Percentiles rank a stretch among this genome's conserved stretches.
Conservation (phyloP, 1,139 yeast genomes). For the Hyphopichia burtonii region DNA sequence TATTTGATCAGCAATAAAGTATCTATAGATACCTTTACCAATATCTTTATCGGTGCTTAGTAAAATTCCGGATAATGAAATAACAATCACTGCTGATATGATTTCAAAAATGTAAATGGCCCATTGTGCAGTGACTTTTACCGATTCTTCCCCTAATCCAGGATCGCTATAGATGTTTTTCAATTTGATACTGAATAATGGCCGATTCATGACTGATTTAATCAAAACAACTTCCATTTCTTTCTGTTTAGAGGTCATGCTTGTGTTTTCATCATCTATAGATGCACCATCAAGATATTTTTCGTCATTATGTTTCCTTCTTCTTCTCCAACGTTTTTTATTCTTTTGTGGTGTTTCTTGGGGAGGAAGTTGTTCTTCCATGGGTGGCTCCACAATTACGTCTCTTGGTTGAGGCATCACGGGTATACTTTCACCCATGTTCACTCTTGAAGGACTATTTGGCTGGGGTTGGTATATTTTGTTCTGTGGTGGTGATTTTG, state of each 20-base stretch:
- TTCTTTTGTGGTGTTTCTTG: neutral
- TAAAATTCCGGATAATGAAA: slow-evolving; percentile 29
- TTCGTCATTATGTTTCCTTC: neutral
- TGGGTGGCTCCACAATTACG: neutral
- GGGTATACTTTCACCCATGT: slow-evolving; percentile 17
- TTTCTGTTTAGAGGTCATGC: slow-evolving; percentile 24
- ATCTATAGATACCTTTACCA: slow-evolving; percentile 29
- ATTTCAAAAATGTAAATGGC: slow-evolving; percentile 37
- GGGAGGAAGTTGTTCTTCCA: no score
- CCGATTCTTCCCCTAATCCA: slow-evolving; percentile 14
- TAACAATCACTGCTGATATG: slow-evolving; percentile 30
- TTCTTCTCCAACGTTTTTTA: neutral
- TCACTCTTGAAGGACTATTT: slow-evolving; percentile 10
- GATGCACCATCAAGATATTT: slow-evolving; percentile 1
- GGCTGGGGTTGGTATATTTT: slow-evolving; percentile 1
- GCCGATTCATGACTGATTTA: slow-evolving; percentile 36
- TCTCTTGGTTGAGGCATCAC: slow-evolving; percentile 16
- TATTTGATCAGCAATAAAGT: slow-evolving; percentile 38
- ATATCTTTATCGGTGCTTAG: slow-evolving; percentile 22
- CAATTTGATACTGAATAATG: slow-evolving; percentile 21
- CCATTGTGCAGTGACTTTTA: slow-evolving; percentile 29
- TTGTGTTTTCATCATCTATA: slow-evolving; percentile 11
- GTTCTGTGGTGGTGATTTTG: neutral
- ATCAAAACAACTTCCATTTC: slow-evolving; percentile 32
- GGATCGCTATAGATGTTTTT: slow-evolving; percentile 5